phyloP scores from a whole-genome alignment of 2,329 filamentous ascomycete genomes.

The Emergomyces pasteurianus region DNA sequence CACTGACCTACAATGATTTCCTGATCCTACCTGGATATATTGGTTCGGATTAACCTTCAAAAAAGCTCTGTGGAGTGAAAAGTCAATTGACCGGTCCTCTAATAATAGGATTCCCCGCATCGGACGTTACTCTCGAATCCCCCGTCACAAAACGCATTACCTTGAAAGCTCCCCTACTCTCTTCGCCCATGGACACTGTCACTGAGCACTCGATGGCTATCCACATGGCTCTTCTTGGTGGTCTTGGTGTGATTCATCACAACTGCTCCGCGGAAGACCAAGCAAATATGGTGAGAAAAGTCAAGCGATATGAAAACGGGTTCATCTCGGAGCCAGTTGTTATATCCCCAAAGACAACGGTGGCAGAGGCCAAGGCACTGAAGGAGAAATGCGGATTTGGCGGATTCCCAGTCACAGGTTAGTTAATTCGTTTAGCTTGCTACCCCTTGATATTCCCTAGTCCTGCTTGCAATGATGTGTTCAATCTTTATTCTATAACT shows the following conservation, averaged over 20 bases:
- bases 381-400: constrained; percentile 99
- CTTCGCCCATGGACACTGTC: constrained; percentile 98
- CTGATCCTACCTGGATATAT: constrained; percentile 94
- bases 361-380: constrained; percentile 78
- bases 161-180: constrained; percentile 92
- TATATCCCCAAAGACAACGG: constrained; percentile 73
- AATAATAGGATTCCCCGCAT: constrained; percentile 69
- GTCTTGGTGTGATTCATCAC: constrained; percentile 83
- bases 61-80: neutral
- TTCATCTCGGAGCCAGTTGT: constrained; percentile 96
- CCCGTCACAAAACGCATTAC: constrained; percentile 91
- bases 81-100: neutral
- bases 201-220: constrained; percentile 99
- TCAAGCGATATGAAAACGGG: constrained; percentile 98
- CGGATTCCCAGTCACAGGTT: constrained; percentile 96
- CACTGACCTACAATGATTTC: constrained; percentile 98
- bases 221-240: constrained; percentile 54
- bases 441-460: constrained; percentile 9
- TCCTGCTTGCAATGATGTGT: constrained; percentile 53
- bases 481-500: constrained; percentile 70
- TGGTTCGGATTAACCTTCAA: constrained; percentile 39
- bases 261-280: constrained; percentile 97
- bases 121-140: constrained; percentile 75
- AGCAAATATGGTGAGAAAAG: constrained; percentile 97
- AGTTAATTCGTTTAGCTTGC: constrained; percentile 35